phyloP scores from a whole-genome alignment of 2,329 filamentous ascomycete species.

The Emergomyces pasteurianus region DNA sequence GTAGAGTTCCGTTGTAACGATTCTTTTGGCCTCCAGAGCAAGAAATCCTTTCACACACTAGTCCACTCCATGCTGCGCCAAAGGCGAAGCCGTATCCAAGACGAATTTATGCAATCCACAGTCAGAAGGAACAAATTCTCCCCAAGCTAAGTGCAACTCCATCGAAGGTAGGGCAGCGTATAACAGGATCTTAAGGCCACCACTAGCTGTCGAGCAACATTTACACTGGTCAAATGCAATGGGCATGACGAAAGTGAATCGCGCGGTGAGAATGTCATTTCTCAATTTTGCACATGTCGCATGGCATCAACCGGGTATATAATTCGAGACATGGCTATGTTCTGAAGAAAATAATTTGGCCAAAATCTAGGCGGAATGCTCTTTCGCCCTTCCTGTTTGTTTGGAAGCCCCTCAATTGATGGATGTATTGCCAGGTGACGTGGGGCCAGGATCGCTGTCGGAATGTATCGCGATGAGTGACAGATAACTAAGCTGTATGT shows the following conservation, averaged over 20 bases:
- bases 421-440: background rate
- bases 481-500: constrained; percentile 12
- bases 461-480: background rate
- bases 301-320: background rate
- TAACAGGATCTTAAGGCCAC: background rate
- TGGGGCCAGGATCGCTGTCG: background rate
- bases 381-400: background rate
- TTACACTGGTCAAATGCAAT: background rate
- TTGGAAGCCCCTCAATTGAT: background rate
- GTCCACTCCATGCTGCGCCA: background rate
- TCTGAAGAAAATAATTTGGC: background rate
- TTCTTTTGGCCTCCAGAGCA: background rate
- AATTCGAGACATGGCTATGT: background rate
- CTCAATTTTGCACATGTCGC: background rate
- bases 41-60: background rate
- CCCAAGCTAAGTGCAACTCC: background rate
- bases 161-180: background rate
- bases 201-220: background rate
- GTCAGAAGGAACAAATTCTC: background rate
- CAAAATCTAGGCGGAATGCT: background rate
- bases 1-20: background rate
- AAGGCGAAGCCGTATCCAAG: background rate
- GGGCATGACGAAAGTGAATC: background rate
- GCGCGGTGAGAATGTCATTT: background rate
- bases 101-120: background rate